Percentiles rank a stretch among this genome's conserved stretches.
phyloP scores from a whole-genome alignment of 2,329 filamentous ascomycete species.

The Pseudomassariella vexata region DNA sequence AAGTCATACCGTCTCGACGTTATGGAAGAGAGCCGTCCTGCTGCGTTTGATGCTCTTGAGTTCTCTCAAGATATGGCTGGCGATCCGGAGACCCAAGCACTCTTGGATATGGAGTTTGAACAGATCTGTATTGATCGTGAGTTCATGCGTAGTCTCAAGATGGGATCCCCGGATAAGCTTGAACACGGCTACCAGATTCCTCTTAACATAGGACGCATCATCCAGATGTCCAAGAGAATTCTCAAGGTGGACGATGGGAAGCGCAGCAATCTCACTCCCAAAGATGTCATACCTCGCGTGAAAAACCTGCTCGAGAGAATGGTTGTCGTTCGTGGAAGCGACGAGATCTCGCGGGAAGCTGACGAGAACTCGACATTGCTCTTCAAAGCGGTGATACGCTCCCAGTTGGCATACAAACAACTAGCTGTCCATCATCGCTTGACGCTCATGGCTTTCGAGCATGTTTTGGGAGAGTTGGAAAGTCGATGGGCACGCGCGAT shows the following conservation, averaged over 20 bases:
- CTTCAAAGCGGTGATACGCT: conserved; percentile 88
- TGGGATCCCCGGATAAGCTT: conserved; percentile 57
- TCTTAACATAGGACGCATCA: conserved; percentile 84
- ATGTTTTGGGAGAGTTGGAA: conserved; percentile 86
- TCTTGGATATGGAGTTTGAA: conserved; percentile 86
- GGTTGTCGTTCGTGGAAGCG: conserved; percentile 78
- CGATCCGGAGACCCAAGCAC: conserved; percentile 78
- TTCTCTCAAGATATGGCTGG: conserved; percentile 82
- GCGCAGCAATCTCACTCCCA: conserved; percentile 83
- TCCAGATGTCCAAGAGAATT: conserved; percentile 82
- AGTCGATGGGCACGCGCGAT: conserved; percentile 79
- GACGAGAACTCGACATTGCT: conserved; percentile 83
- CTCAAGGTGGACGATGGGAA: conserved; percentile 84
- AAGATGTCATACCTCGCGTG: conserved; percentile 79
- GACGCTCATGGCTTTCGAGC: conserved; percentile 87
- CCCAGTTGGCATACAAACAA: conserved; percentile 86
- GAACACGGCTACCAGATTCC: conserved; percentile 87
- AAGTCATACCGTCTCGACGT: conserved; percentile 81
- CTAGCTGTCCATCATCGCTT: conserved; percentile 80
- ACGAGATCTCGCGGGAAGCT: conserved; percentile 77
- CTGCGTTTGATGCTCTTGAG: conserved; percentile 70
- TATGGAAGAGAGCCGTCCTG: conserved; percentile 62
- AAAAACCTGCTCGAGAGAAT: conserved; percentile 69
- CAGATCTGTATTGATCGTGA: conserved; percentile 68
- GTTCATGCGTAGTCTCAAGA: conserved; percentile 65